Percentiles rank a stretch among this genome's conserved stretches.
Evolutionary conservation across 306 rosid species (phyloP).

Genomic region (Cicer judaicum): DNA sequence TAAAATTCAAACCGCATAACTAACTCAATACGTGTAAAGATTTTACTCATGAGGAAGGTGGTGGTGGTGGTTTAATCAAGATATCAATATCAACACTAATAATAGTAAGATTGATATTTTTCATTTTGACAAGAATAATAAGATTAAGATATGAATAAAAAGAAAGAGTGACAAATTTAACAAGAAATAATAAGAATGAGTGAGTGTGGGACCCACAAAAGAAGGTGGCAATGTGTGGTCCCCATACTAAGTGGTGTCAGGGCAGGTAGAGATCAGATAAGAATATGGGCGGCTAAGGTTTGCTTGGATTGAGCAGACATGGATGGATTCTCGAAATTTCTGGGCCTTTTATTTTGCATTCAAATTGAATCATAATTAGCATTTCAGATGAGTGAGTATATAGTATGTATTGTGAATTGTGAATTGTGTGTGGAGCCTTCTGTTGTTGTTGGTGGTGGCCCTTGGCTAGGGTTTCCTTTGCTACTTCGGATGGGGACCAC

Average conservation of each 20-base stretch:
- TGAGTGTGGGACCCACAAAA: conserved; percentile 21
- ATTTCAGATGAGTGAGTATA: not conserved
- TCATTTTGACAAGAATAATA: not conserved
- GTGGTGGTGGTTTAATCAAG: conserved; percentile 4
- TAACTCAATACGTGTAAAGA: conserved; percentile 44
- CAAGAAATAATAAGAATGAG: not conserved
- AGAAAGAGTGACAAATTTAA: not conserved
- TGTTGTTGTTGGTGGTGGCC: not conserved
- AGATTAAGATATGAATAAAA: conserved; percentile 10
- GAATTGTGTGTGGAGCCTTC: not conserved
- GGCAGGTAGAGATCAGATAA: conserved; percentile 25
- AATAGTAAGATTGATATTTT: no score
- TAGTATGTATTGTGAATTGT: not conserved
- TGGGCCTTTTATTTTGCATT: not conserved
- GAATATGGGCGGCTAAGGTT: conserved; percentile 50
- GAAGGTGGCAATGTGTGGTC: conserved; percentile 28
- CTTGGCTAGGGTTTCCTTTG: not conserved
- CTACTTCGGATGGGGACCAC: not conserved
- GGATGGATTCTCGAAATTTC: not conserved
- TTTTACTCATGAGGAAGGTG: not conserved
- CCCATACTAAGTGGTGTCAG: conserved; percentile 33
- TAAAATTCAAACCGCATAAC: conserved; percentile 54
- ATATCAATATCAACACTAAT: not conserved
- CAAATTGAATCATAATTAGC: not conserved
- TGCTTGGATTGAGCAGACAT: conserved; percentile 13